phyloP scores from a whole-genome alignment of 2,329 filamentous ascomycete species.

The Cadophora sp. region DNA sequence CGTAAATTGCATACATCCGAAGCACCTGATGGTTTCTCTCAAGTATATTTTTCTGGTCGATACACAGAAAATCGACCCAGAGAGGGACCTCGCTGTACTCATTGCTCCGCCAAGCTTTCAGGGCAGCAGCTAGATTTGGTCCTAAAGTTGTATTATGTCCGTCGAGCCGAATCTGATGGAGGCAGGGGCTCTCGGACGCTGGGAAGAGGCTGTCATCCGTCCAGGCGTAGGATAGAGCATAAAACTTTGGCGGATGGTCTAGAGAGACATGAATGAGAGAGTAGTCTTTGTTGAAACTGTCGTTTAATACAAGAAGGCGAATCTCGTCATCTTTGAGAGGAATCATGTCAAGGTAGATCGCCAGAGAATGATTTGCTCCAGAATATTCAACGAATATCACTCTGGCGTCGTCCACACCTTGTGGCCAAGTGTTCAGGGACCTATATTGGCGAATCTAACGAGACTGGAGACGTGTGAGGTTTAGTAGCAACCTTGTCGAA shows the following conservation, averaged over 20 bases:
- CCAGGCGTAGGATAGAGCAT: background rate
- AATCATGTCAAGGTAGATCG: background rate
- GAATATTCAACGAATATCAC: background rate
- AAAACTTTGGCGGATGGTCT: background rate
- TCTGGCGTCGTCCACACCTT: too few relatives aligned
- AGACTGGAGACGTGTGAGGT: too few relatives aligned
- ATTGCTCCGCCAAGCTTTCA: background rate
- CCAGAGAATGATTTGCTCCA: background rate
- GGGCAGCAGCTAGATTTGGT: background rate
- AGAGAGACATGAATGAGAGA: background rate
- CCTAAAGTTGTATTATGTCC: background rate
- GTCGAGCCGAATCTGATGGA: background rate
- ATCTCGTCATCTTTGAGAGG: background rate
- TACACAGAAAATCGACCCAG: background rate
- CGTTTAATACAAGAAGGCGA: background rate
- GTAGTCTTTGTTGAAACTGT: background rate
- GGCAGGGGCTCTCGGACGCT: background rate
- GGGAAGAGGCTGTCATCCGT: conserved; percentile 2
- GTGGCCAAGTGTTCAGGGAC: too few relatives aligned
- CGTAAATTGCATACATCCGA: background rate
- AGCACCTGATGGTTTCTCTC: background rate
- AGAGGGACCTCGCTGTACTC: background rate
- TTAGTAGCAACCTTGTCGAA: too few relatives aligned
- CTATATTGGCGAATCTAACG: too few relatives aligned
- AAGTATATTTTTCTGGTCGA: background rate